phyloP scores from a whole-genome alignment of 768 basidiomycete genomes.

The Russula sp. region DNA sequence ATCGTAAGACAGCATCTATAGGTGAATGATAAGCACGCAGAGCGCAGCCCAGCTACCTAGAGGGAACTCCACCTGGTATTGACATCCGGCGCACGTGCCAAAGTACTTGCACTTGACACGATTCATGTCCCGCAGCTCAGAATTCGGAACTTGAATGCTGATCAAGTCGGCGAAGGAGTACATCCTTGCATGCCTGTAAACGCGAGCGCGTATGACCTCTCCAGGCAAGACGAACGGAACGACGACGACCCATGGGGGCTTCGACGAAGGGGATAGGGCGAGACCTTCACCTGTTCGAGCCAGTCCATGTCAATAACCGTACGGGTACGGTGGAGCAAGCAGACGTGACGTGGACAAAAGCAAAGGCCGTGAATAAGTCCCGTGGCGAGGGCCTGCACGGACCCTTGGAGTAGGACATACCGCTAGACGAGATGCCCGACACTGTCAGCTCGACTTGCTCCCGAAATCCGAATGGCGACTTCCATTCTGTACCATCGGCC shows the following conservation, averaged over 20 bases:
- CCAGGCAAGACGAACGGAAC: conserved; percentile 82
- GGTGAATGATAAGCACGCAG: not conserved
- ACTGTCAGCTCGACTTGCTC: conserved; percentile 63
- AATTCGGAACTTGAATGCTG: conserved; percentile 56
- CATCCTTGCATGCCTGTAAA: conserved; percentile 65
- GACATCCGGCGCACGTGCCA: conserved; percentile 85
- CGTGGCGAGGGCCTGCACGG: not conserved
- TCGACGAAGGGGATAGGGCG: conserved; percentile 43
- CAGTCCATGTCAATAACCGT: not conserved
- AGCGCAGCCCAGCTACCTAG: not conserved
- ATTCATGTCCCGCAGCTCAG: conserved; percentile 55
- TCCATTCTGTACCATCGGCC: conserved; percentile 45
- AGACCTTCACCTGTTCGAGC: conserved; percentile 55
- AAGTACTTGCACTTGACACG: conserved; percentile 81
- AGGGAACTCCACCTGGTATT: conserved; percentile 69
- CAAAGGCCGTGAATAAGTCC: not conserved
- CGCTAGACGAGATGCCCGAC: conserved; percentile 55
- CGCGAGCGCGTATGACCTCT: conserved; percentile 66
- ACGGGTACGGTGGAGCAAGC: not conserved
- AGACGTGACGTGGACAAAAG: not conserved
- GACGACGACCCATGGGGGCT: conserved; percentile 71
- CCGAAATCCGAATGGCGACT: conserved; percentile 52
- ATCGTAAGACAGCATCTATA: conserved; percentile 80
- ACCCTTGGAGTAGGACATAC: conserved; percentile 33
- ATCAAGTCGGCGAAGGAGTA: conserved; percentile 76